phyloP scores from a whole-genome alignment of 768 basidiomycete species.

The Pleurotus sapidus region DNA sequence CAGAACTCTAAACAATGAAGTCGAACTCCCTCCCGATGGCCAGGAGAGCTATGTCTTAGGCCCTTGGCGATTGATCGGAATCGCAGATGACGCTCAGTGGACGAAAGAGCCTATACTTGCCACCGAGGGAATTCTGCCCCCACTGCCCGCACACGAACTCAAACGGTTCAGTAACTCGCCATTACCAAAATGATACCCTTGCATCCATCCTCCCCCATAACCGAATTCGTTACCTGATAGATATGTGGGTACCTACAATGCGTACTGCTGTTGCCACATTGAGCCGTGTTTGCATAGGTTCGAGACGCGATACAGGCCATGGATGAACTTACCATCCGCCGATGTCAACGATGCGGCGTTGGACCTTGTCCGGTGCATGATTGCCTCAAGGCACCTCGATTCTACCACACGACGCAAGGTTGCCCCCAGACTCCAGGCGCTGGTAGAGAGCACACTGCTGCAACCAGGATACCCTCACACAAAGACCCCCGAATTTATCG shows the following conservation, averaged over 20 bases:
- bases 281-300: constrained; percentile 26
- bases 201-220: constrained; percentile 26
- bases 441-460: constrained; percentile 36
- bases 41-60: neutral
- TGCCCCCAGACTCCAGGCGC: constrained; percentile 35
- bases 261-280: neutral
- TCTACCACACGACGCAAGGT: constrained; percentile 29
- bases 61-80: constrained; percentile 36
- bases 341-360: constrained; percentile 28
- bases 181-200: constrained; percentile 15
- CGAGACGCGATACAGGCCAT: constrained; percentile 39
- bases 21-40: neutral
- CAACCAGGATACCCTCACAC: constrained; percentile 37
- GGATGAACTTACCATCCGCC: constrained; percentile 36
- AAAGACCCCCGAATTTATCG: constrained; percentile 38
- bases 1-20: neutral
- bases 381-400: constrained; percentile 43
- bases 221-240: constrained; percentile 31
- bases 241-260: constrained; percentile 26
- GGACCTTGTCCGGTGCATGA: constrained; percentile 42
- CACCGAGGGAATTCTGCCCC: constrained; percentile 33
- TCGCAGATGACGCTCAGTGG: constrained; percentile 38
- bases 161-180: neutral
- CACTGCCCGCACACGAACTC: neutral
- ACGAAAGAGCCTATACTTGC: constrained; percentile 43